phyloP scores from a whole-genome alignment of 371 early-diverging fungal genomes.

The Catenaria anguillulae region DNA sequence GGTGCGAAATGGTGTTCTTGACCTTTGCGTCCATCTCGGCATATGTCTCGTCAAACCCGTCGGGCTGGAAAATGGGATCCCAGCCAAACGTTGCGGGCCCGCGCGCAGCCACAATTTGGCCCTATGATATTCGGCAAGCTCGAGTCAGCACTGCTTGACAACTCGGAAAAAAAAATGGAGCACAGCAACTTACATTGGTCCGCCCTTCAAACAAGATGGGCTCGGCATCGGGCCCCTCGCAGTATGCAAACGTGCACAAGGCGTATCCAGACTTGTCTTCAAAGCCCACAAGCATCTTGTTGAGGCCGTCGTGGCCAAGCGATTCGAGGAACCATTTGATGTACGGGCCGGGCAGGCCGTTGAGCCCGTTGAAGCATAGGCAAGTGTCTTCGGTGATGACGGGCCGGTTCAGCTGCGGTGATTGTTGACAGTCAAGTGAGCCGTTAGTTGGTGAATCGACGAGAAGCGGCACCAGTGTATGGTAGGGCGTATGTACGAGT shows the following conservation, averaged over 20 bases:
- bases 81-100: constrained; percentile 81
- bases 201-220: constrained; percentile 79
- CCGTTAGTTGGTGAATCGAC: too few relatives aligned
- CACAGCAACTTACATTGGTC: constrained; percentile 33
- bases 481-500: neutral
- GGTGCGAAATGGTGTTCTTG: constrained; percentile 85
- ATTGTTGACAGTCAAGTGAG: too few relatives aligned
- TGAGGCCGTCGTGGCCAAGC: constrained; percentile 62
- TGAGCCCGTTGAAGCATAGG: constrained; percentile 81
- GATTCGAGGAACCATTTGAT: constrained; percentile 87
- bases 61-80: constrained; percentile 88
- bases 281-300: constrained; percentile 74
- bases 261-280: constrained; percentile 74
- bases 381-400: constrained; percentile 90
- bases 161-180: neutral
- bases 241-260: constrained; percentile 79
- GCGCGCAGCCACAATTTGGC: constrained; percentile 68
- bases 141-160: neutral
- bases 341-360: constrained; percentile 81
- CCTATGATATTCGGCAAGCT: constrained; percentile 22
- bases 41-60: constrained; percentile 59
- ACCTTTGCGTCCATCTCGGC: constrained; percentile 71
- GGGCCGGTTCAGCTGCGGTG: constrained; percentile 38
- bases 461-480: too few relatives aligned
- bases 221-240: constrained; percentile 65